Evolutionary conservation across 2,329 filamentous ascomycete genomes (phyloP).

Genomic region (Lecanicillium sp.): DNA sequence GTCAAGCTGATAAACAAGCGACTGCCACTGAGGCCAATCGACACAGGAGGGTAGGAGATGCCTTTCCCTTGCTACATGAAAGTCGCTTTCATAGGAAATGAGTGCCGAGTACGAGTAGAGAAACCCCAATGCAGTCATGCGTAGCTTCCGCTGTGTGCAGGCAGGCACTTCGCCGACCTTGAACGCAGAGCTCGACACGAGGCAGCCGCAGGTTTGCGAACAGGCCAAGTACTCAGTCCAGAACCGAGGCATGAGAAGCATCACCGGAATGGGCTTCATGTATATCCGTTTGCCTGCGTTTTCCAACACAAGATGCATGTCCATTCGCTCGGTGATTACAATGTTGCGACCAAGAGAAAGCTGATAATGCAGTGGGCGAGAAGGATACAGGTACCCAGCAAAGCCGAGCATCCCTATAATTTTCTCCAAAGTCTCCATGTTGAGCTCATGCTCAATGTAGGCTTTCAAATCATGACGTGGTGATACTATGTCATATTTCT

Average conservation of each 20-base stretch:
- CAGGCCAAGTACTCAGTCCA: slow-evolving; percentile 2
- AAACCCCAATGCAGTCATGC: neutral
- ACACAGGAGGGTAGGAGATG: neutral
- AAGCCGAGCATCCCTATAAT: slow-evolving; percentile 1
- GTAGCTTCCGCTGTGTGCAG: neutral
- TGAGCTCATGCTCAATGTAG: slow-evolving; percentile 3
- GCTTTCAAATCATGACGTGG: slow-evolving; percentile 1
- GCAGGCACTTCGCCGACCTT: slow-evolving; percentile 1
- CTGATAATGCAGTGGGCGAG: neutral
- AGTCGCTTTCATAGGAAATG: slow-evolving; percentile 2
- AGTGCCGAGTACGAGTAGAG: slow-evolving; percentile 4
- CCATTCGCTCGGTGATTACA: slow-evolving; percentile 1
- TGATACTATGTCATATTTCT: slow-evolving; percentile 1
- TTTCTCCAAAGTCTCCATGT: neutral
- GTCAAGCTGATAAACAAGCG: slow-evolving; percentile 3
- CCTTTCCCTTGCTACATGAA: neutral
- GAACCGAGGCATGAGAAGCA: neutral
- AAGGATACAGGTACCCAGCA: slow-evolving; percentile 2
- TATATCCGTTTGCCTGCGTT: neutral
- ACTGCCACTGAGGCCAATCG: neutral
- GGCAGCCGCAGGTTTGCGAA: neutral
- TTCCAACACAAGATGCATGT: slow-evolving; percentile 3
- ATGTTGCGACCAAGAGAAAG: neutral
- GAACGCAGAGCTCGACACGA: neutral
- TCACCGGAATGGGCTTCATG: slow-evolving; percentile 1